Evolutionary conservation across 768 basidiomycete species (phyloP), one percentile per base, ranked within the genome.

Genomic region (Mycena vulgaris): DNA sequence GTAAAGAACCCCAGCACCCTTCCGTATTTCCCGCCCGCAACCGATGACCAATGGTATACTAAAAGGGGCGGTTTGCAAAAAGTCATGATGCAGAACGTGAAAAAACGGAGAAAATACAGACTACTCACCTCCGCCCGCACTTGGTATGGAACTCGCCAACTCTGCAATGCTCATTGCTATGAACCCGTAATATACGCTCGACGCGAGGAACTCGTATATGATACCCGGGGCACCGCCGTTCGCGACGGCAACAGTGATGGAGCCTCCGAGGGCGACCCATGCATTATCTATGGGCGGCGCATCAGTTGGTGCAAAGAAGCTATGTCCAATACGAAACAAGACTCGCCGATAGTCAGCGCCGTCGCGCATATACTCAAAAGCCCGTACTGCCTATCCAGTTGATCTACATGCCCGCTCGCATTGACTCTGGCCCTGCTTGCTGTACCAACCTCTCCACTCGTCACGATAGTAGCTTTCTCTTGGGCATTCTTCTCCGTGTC

Each of bases 21-120:
- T 40, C 70, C 70, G 52, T 67, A 67, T 57, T 63, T 53, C 30
- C 70, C 70, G 7, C 65, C 70, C 28, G 70, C 66, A 17, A 71
- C 65, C 13, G 70, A 71, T 52, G 70, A 47, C 70, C 70, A 71
- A 58, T 71, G 70, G 52, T 71, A 71, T 21, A 71, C 70, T 71
- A 33, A 35, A 39, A 40, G 31, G 28, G 28, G 42, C 10, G 23
- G 53, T 64, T 23, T 51, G 49, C 25, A 40, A 0, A 48, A 45
- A 40, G 17, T 37, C 35, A 37, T 27, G 37, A 39, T 6, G 33
- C 28, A 23, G 23, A 27, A 40, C 49, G 16, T 33, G 40, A 37
- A 35, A 58, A 40, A 19, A 57, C 25, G 25, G 28, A 48, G 45
- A 27, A 51, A 21, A 33, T 37, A 39, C 39, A 48, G 52, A 60